Evolutionary conservation across 306 rosid genomes (phyloP), one percentile per base, ranked within the genome.

Genomic region (Vigna radiata): DNA sequence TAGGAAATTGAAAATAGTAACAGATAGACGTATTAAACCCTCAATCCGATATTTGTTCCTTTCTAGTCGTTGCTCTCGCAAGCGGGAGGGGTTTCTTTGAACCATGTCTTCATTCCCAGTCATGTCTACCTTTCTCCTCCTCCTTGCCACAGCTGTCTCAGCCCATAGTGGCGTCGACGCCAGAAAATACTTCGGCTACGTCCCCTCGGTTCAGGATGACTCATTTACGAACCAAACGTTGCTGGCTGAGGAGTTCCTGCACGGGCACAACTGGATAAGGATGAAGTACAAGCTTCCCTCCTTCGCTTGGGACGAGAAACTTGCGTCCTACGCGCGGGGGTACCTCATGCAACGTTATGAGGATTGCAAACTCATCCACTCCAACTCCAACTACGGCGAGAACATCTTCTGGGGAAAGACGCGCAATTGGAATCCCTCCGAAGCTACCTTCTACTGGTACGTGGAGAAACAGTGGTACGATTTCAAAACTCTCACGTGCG

Each of bases 221-320:
- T 13, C 5, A 15, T 61, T 14, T 4, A n/a, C 10, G 0, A 66
- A n/a, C 47, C 56, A 21, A 15, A 31, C 59, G 0, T 14, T 1
- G 11, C 18, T 73, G 16, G 71, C 61, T 4, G 82, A 80, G 0
- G 88, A 90, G 75, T 89, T 90, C 80, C 17, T 90, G 0, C 18
- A 8, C 1, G 88, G 93, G 2, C 96, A 93, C 82, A 93, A 93
- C 37, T 60, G 77, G 82, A 77, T 85, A 3, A 53, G 97, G 68
- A 15, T 0, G 0, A 16, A 29, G 0, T 73, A 64, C 83, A 50
- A 79, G 0, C 65, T 75, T 2, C 86, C 87, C 0, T n/a, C 1
- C 0, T 36, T 39, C 1, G 62, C 0, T 0, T 93, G 94, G 96
- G 91, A 89, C 19, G 75, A 54, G 33, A 53, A 48, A 0, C 77